phyloP scores from a whole-genome alignment of 441 rosid genomes.

The Adansonia madagascariensis region DNA sequence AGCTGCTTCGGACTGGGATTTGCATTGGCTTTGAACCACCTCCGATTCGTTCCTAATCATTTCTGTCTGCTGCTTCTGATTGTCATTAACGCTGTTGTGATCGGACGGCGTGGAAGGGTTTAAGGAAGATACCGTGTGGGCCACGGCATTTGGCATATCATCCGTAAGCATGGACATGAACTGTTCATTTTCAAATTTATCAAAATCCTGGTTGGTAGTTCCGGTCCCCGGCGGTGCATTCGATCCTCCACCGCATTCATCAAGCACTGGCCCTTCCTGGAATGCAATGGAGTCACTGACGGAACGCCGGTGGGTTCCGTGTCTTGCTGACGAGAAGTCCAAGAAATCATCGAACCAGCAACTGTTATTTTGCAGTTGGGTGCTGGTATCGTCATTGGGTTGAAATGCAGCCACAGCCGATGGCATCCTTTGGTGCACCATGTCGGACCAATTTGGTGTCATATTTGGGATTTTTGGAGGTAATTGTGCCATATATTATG shows the following conservation, averaged over 20 bases:
- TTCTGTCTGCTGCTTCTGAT: slow-evolving; percentile 40
- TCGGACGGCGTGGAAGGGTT: slow-evolving; percentile 51
- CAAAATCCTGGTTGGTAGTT: slow-evolving; percentile 29
- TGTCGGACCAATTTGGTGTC: slow-evolving; percentile 46
- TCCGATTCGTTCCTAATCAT: slow-evolving; percentile 39
- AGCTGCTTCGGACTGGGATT: slow-evolving; percentile 21
- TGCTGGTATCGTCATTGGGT: slow-evolving; percentile 24
- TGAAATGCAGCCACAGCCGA: slow-evolving; percentile 17
- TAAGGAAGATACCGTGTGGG: slow-evolving; percentile 35
- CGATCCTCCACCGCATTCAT: slow-evolving; percentile 22
- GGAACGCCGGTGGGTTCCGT: slow-evolving; percentile 47
- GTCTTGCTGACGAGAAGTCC: slow-evolving; percentile 42
- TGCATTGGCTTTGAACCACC: slow-evolving; percentile 49
- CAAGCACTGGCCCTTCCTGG: slow-evolving; percentile 43
- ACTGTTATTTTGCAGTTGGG: background rate
- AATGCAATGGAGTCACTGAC: slow-evolving; percentile 50
- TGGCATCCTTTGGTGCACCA: slow-evolving; percentile 32
- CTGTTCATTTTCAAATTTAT: slow-evolving; percentile 58
- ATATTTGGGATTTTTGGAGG: slow-evolving; percentile 57
- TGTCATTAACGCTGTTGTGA: slow-evolving; percentile 49
- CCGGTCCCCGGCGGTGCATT: background rate
- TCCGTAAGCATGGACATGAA: slow-evolving; percentile 66
- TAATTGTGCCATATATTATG: slow-evolving; percentile 55
- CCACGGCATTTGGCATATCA: slow-evolving; percentile 28
- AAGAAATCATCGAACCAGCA: slow-evolving; percentile 49